phyloP scores from a whole-genome alignment of 495 filamentous ascomycete species.

The Xylaria bambusicola region DNA sequence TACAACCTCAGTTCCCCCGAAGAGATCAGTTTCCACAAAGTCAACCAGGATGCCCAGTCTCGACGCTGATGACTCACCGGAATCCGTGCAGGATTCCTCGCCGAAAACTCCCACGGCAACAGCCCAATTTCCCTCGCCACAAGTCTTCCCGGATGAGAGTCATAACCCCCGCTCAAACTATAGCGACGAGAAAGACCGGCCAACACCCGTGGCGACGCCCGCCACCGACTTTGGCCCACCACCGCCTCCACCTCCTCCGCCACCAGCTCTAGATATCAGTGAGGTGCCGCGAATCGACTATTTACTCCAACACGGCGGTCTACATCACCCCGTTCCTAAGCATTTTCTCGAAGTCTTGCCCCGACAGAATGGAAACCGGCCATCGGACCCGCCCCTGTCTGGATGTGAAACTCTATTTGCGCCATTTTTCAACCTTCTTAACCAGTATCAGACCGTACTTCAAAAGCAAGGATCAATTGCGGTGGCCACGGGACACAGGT shows the following conservation, averaged over 20 bases:
- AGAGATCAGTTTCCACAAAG: slow-evolving; percentile 49
- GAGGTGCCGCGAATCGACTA: slow-evolving; percentile 81
- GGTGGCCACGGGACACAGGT: slow-evolving; percentile 93
- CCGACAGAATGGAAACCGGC: slow-evolving; percentile 48
- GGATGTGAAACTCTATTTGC: slow-evolving; percentile 71
- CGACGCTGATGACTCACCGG: slow-evolving; percentile 46
- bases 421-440: slow-evolving; percentile 75
- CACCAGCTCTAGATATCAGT: slow-evolving; percentile 66
- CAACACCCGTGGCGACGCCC: slow-evolving; percentile 42
- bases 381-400: slow-evolving; percentile 54
- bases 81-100: slow-evolving; percentile 55
- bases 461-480: slow-evolving; percentile 83
- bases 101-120: slow-evolving; percentile 59
- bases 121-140: slow-evolving; percentile 48
- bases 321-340: slow-evolving; percentile 65
- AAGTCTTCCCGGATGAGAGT: slow-evolving; percentile 38
- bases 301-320: slow-evolving; percentile 80
- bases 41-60: slow-evolving; percentile 35
- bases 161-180: slow-evolving; percentile 21
- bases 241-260: slow-evolving; percentile 73
- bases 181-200: slow-evolving; percentile 30
- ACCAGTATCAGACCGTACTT: slow-evolving; percentile 83
- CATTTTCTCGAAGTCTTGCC: slow-evolving; percentile 61
- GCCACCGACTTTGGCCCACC: slow-evolving; percentile 57
- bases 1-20: slow-evolving; percentile 67